Evolutionary conservation across 116 monocot species (phyloP), one percentile per base, ranked within the genome.

Genomic region (Cymodocea nodosa): DNA sequence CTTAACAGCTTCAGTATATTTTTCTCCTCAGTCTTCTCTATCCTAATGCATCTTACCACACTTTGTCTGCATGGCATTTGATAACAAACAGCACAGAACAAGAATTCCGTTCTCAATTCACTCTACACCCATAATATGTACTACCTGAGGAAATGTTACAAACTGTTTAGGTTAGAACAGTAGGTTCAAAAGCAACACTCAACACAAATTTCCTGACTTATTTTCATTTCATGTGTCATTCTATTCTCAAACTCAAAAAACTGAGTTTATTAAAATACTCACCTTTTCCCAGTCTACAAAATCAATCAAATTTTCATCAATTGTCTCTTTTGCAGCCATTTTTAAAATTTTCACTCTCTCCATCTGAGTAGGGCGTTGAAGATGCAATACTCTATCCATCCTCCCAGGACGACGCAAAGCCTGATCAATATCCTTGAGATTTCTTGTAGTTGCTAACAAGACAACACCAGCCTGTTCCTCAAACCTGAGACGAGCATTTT

Each of bases 391-490:
- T 55, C 92, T 82, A 69, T 92, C 92, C 92, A 92, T 92, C 16
- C 92, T 82, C 17, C 92, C 92, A 64, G 92, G 92, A 69, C 92
- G 80, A 73, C 71, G 80, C 74, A 92, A 76, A 17, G 92, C 92
- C 48, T 82, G 82, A 73, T 92, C 92, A 75, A 92, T 87, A 80
- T 92, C 82, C 56, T 87, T 87, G 60, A 87, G 77, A 75, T 84
- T 87, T 74, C 80, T 80, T 52, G 92, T 82, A 1, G 92, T 92
- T 22, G 92, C 92, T 59, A 92, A 76, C 58, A 92, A 68, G 69
- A 92, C 87, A 71, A 92, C 92, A 17, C 92, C 92, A 68, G 82
- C 87, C 69, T 92, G 92, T 18, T 92, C 87, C 70, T 92, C 92
- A 77, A 92, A 92, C 64, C 92, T 92, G 84, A 15, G 17, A 69